A percentile compares a stretch with the other conserved stretches of the same genome.
Conservation (phyloP, 108 stramenopile genomes). For the Cyclotella atomus region DNA sequence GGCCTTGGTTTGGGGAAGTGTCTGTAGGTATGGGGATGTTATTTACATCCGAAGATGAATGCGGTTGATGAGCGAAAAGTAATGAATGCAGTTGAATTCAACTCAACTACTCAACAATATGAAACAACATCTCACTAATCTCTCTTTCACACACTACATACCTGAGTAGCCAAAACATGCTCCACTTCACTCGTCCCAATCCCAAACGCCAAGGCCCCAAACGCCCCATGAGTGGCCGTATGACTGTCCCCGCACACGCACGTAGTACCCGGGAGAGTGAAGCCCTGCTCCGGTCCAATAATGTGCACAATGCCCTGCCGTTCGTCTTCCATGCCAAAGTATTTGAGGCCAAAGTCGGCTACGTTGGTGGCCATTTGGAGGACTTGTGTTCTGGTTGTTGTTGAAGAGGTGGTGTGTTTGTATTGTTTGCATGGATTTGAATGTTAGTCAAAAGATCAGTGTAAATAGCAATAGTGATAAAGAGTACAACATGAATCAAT, state of each 20-base stretch:
- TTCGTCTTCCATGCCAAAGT: conserved; percentile 94
- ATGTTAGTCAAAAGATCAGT: too few relatives aligned
- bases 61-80: background rate
- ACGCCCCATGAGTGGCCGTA: conserved; percentile 96
- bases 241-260: conserved; percentile 95
- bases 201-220: conserved; percentile 94
- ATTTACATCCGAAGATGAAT: background rate
- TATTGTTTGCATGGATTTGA: too few relatives aligned
- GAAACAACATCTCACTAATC: too few relatives aligned
- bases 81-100: too few relatives aligned
- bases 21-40: conserved; percentile 40
- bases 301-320: conserved; percentile 96
- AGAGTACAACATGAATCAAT: too few relatives aligned
- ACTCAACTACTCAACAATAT: too few relatives aligned
- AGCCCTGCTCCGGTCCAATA: conserved; percentile 96
- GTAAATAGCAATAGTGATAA: too few relatives aligned
- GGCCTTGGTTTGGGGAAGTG: conserved; percentile 89
- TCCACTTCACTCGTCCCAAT: conserved; percentile 97
- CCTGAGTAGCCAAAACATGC: conserved; percentile 94
- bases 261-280: conserved; percentile 91
- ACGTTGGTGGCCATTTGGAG: conserved; percentile 86
- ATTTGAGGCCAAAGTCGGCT: conserved; percentile 88
- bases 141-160: too few relatives aligned
- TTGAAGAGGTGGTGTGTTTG: too few relatives aligned
- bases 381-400: conserved; percentile 85